Base-by-base conservation (phyloP, 441 rosid genomes). In the Gossypium davidsonii region DNA sequence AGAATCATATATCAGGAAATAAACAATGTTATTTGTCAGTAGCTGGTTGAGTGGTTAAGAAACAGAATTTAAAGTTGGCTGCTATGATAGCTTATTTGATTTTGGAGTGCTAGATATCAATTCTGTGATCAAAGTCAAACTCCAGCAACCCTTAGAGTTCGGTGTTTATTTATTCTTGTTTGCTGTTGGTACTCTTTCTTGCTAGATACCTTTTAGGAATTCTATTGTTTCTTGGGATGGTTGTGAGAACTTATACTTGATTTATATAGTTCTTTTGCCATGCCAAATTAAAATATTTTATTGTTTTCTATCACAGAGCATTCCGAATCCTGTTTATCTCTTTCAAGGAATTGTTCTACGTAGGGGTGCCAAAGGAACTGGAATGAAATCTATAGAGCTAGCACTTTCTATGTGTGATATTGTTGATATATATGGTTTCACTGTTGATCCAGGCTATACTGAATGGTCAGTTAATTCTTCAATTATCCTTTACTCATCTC, bases 331-430 rank as follows among this genome's bases (percentile, higher is more conserved):
- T 78, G 96, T 95, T 77, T 95, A 95, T 86, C 98, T 95, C 67
- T 93, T 95, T 83, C 98, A 93, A 90, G 98, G 99, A 81, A 91
- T 93, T 77, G 98, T 93, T 67, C 78, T 93, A 68, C 92, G 98
- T 25, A 89, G 96, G 87, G 99, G 98, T 70, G 99, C 99, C 75
- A 95, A 95, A 86, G 99, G 99, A 83, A 95, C 99, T 8, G 99
- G 98, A 72, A 90, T 95, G 97, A 95, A 95, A 80, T 90, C 99
- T 55, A 79, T 95, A 73, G 99, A 95, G 82, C 86, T 93, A 23
- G 99, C 98, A 59, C 91, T 95, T 72, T 95, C 99, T 67, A 91
- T 95, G 96, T 95, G 99, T 1, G 99, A 93, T 83, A 85, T 87
- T 70, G 96, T 95, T 10, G 91, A 93, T 81, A 93, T 93, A 78